Evolutionary conservation across 441 rosid genomes (phyloP).

Genomic region (Euphorbia corollata): DNA sequence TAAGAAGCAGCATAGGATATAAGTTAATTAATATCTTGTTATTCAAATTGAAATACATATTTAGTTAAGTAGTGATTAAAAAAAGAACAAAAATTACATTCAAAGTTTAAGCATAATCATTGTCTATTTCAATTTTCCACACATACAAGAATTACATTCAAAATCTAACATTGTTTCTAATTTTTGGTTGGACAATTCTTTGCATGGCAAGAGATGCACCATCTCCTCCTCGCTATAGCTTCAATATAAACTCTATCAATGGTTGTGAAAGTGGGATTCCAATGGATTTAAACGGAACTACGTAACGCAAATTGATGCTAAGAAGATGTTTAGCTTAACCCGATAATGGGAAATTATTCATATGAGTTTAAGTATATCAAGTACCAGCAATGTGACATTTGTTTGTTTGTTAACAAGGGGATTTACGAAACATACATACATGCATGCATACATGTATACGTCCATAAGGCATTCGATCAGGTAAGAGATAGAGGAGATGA

Average conservation of each 20-base stretch:
- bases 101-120: too few relatives aligned
- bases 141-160: too few relatives aligned
- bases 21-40: too few relatives aligned
- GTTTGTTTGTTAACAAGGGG: background rate
- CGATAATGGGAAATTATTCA: background rate
- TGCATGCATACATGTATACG: too few relatives aligned
- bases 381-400: background rate
- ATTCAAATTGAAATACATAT: too few relatives aligned
- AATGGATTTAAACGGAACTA: background rate
- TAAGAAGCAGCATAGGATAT: too few relatives aligned
- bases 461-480: background rate
- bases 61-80: too few relatives aligned
- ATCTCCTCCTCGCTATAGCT: background rate
- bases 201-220: background rate
- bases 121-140: too few relatives aligned
- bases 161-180: too few relatives aligned
- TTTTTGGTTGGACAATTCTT: too few relatives aligned
- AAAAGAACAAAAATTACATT: too few relatives aligned
- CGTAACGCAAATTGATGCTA: background rate
- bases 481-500: background rate
- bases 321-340: background rate
- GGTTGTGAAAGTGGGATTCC: background rate
- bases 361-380: background rate
- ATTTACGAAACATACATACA: background rate
- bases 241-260: background rate